Percentiles rank a stretch among this genome's conserved stretches.
phyloP scores from a whole-genome alignment of 306 rosid genomes.

The Datisca glomerata region DNA sequence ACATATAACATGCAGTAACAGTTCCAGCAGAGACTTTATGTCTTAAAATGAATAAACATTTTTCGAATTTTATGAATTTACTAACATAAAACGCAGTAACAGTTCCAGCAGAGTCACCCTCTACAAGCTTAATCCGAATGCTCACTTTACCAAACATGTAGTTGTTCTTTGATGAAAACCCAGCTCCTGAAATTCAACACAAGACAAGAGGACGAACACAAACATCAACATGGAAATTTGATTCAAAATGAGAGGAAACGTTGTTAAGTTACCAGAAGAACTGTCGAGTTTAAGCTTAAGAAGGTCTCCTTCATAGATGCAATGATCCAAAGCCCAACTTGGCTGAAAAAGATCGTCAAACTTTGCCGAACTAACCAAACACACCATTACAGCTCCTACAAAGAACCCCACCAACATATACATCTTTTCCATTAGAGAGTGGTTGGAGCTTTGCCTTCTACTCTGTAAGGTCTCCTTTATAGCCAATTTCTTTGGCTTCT shows the following conservation, averaged over 20 bases:
- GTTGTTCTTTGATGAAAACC: constrained; percentile 69
- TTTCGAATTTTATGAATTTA: no score
- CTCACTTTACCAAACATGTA: constrained; percentile 82
- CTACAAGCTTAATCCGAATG: constrained; percentile 68
- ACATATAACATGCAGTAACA: no score
- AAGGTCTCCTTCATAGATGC: constrained; percentile 56
- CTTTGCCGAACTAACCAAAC: constrained; percentile 39
- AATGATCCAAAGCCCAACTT: constrained; percentile 79
- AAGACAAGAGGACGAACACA: neutral
- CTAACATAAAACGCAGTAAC: constrained; percentile 93
- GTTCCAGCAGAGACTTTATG: no score
- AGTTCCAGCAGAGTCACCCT: constrained; percentile 95
- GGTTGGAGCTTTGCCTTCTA: constrained; percentile 6
- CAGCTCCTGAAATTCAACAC: constrained; percentile 58
- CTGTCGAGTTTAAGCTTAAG: constrained; percentile 72
- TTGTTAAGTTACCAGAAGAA: constrained; percentile 42
- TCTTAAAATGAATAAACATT: no score
- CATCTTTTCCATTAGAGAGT: constrained; percentile 11
- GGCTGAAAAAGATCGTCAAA: constrained; percentile 85
- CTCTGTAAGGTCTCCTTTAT: constrained; percentile 4
- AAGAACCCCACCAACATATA: constrained; percentile 14
- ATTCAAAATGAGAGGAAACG: neutral
- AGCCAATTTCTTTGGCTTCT: constrained; percentile 27
- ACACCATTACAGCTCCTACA: constrained; percentile 30
- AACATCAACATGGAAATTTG: neutral